These are phyloP conservation scores for Rhizophagus clarus DNA, from an alignment of 192 early-diverging fungal genomes.

Conservation along the genomic window DNA sequence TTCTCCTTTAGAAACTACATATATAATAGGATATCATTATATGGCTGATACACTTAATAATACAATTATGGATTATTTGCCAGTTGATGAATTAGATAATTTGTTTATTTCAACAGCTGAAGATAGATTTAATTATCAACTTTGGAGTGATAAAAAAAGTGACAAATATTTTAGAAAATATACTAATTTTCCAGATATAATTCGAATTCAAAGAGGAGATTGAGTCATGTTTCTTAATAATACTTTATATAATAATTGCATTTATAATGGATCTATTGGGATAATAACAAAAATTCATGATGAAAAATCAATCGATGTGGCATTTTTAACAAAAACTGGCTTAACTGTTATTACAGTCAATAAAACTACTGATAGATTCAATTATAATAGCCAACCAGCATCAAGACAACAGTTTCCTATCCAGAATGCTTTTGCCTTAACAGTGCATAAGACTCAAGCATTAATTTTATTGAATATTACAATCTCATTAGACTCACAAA, in stretches of 20 bases:
- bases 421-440: slow-evolving; percentile 1
- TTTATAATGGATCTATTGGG: background rate
- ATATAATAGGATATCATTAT: too few relatives aligned
- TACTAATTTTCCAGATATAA: background rate
- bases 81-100: background rate
- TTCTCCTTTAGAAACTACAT: too few relatives aligned
- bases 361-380: background rate
- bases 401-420: background rate
- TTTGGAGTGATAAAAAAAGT: background rate
- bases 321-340: background rate
- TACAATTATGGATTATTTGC: too few relatives aligned
- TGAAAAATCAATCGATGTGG: background rate
- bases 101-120: background rate
- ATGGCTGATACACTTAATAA: too few relatives aligned
- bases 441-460: background rate
- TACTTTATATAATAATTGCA: background rate
- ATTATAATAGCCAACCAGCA: background rate
- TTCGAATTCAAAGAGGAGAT: background rate
- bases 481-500: background rate
- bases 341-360: background rate
- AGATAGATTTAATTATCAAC: background rate
- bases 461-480: background rate
- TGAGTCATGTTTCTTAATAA: slow-evolving; percentile 5
- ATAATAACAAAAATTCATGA: slow-evolving; percentile 3
- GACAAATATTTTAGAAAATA: background rate